Base-by-base conservation (phyloP, 2,329 filamentous ascomycete species). In the Fusarium nurragi region DNA sequence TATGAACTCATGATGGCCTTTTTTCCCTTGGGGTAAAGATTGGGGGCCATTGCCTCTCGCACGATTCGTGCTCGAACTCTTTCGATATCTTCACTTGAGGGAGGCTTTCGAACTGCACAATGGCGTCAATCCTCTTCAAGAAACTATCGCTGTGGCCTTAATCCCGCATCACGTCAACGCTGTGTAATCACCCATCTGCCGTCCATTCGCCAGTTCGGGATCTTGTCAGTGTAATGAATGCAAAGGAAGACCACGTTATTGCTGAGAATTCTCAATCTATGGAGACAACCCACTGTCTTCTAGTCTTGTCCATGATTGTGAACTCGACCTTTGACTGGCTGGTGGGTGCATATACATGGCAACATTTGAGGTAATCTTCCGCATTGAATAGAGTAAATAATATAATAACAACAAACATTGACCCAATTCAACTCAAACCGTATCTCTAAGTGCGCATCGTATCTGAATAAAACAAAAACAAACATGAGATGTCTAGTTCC, bases 1-100 rank as follows among this genome's bases (percentile, higher is more conserved):
- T 22, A n/a, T 30, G 25, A 50, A 40, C 38, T 34, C 34, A 62
- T 62, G 38, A 50, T 45, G 13, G 16, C 38, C 22, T 21, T 32
- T 12, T 28, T 25, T 25, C 6, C 9, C n/a, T 26, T 25, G 8
- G 16, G 10, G 18, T 21, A 41, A 37, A 41, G 6, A 38, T 25
- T 32, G 10, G 18, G n/a, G 18, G n/a, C 5, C 8, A 7, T 30
- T 22, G 22, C 21, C 6, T 6, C 32, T 34, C 10, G 16, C 23
- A 4, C 4, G 37, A 21, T 37, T 16, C 6, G 21, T 19, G 13
- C 30, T 7, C 11, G 14, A 21, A 6, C 9, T 18, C 10, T n/a
- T 34, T n/a, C 32, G 10, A 18, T 14, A n/a, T 34, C 16, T n/a
- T n/a, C n/a, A 34, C 16, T n/a, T 18, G 11, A 14, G 11, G 8